Base-by-base conservation (phyloP, 192 early-diverging fungal genomes). In the Mortierella antarctica region DNA sequence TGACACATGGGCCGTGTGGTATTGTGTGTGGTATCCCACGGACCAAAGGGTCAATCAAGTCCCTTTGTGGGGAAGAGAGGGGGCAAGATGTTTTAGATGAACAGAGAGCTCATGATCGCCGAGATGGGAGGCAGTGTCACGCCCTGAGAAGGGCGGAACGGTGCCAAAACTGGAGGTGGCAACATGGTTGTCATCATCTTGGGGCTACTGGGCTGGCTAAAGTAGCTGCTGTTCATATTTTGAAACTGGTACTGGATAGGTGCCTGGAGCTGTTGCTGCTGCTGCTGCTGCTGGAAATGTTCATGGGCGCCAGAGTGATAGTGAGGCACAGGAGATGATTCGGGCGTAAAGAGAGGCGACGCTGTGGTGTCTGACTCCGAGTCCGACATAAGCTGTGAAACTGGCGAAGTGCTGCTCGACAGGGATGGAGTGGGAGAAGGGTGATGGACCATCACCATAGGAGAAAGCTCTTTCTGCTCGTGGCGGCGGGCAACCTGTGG, bases 331-430 rank as follows among this genome's bases (percentile, higher is more conserved):
- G 88, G 88, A 4, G 86, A 87, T 0, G 84, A 83, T 57, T 88
- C 85, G 21, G 87, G 87, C 41, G 87, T 88, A 48, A 83, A 82
- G 50, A 86, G 70, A 58, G 77, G 77, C 57, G 77, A 80, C 47
- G 77, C 47, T 13, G 77, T 64, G 20, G 64, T 57, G 45, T 80
- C 77, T 18, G 70, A 83, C 56, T 80, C 77, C 15, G 77, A 66
- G 50, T 80, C 77, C n/a, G 77, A 80, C 67, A 66, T 66, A 23
- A 57, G 46, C 52, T 64, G 61, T 18, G 76, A 71, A 17, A 56
- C 57, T 46, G 82, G 68, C 40, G 84, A 79, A 55, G 78, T 55
- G 55, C 17, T 64, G 58, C 54, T 31, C 42, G 58, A 72, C 48
- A 80, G 17, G 5, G 70, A 46, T 1, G 77, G 69, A 5, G 77